Percentiles rank a stretch among this genome's conserved stretches.
Conservation (phyloP, 768 basidiomycete species). For the Pleurotus sapidus region DNA sequence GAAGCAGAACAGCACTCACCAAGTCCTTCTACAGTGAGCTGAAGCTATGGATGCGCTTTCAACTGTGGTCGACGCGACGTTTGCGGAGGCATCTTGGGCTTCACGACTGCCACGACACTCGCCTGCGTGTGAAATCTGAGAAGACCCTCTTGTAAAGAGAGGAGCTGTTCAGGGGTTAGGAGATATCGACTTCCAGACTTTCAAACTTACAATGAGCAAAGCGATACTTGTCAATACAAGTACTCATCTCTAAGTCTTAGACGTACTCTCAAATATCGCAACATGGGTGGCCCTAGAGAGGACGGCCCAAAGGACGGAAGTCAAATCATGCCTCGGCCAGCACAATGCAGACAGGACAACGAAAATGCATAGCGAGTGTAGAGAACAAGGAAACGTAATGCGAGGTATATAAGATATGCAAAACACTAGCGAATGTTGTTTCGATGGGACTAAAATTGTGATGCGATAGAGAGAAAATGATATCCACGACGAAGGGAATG, state of each 20-base stretch:
- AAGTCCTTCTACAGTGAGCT: not conserved
- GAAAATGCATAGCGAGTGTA: not conserved
- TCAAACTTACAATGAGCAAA: too few species aligned
- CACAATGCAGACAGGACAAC: not conserved
- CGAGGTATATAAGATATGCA: not conserved
- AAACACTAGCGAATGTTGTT: not conserved
- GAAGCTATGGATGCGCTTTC: not conserved
- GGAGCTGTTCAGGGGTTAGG: too few species aligned
- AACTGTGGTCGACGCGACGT: not conserved
- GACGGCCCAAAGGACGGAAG: too few species aligned
- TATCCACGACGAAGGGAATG: not conserved
- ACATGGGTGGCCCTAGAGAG: too few species aligned
- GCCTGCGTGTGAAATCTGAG: too few species aligned
- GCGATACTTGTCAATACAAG: too few species aligned
- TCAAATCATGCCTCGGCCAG: too few species aligned
- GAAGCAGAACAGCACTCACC: constrained; percentile 2
- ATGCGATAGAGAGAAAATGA: not conserved
- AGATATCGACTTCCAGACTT: too few species aligned
- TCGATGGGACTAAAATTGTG: not conserved
- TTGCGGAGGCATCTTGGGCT: not conserved
- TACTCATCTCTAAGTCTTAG: too few species aligned
- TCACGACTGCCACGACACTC: constrained; percentile 1
- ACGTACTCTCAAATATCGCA: too few species aligned
- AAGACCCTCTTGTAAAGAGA: too few species aligned
- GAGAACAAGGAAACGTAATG: not conserved